These are phyloP conservation scores for Pythium folliculosum DNA, from an alignment of 352 stramenopile genomes.

Conservation along the genomic window DNA sequence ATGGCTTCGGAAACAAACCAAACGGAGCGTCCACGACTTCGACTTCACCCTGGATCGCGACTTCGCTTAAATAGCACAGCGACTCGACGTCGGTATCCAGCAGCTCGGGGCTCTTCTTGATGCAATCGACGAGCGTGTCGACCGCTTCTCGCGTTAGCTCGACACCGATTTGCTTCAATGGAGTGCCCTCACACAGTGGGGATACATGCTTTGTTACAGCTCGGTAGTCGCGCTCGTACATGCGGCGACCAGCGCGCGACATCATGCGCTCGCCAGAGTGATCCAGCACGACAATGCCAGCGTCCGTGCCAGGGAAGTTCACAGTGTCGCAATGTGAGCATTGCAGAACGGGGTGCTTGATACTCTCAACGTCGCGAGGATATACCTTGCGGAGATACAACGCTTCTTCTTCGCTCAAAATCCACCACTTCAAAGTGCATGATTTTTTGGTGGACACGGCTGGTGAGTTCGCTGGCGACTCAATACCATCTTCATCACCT, in stretches of 20 bases:
- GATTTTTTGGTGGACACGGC: background rate
- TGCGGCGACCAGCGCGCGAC: conserved; percentile 60
- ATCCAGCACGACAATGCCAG: conserved; percentile 71
- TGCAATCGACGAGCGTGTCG: conserved; percentile 46
- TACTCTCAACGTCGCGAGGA: conserved; percentile 37
- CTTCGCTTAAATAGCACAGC: conserved; percentile 55
- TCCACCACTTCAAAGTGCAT: conserved; percentile 62
- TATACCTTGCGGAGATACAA: conserved; percentile 70
- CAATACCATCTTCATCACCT: background rate
- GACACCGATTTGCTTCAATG: conserved; percentile 50
- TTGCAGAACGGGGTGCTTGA: conserved; percentile 69
- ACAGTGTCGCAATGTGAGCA: conserved; percentile 77
- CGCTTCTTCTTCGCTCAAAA: conserved; percentile 69
- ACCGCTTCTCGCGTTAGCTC: conserved; percentile 47
- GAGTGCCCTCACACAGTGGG: conserved; percentile 70
- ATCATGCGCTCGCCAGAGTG: conserved; percentile 59
- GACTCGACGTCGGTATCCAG: conserved; percentile 69
- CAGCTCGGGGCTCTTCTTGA: conserved; percentile 56
- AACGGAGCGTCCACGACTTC: conserved; percentile 49
- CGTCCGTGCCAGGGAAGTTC: conserved; percentile 77
- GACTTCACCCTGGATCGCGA: conserved; percentile 25
- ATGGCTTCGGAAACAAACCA: conserved; percentile 56
- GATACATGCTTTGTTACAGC: conserved; percentile 80
- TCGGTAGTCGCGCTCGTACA: conserved; percentile 81
- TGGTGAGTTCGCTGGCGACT: background rate